Evolutionary conservation across 2,329 filamentous ascomycete genomes (phyloP).

Genomic region (Pleoardoris graminearum): DNA sequence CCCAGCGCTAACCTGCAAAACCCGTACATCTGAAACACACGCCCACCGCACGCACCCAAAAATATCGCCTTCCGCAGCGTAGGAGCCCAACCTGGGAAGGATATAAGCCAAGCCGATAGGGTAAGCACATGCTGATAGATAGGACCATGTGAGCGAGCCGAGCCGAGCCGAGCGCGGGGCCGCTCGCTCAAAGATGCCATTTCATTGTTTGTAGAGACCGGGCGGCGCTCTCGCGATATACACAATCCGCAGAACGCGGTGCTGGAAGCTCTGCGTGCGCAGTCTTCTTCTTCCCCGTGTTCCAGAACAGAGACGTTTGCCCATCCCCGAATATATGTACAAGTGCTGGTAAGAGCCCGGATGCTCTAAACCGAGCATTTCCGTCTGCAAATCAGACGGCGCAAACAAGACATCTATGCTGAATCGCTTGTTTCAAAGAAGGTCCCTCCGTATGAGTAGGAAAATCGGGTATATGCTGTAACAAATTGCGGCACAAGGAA

Average conservation of each 20-base stretch:
- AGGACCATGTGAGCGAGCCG: neutral
- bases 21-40: slow-evolving; percentile 4
- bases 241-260: neutral
- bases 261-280: neutral
- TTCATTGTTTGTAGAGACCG: neutral
- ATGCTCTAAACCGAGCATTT: slow-evolving; percentile 1
- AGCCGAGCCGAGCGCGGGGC: neutral
- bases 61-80: neutral
- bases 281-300: neutral
- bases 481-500: slow-evolving; percentile 17
- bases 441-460: too few species aligned
- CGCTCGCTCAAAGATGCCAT: neutral
- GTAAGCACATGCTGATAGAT: too few species aligned
- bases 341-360: neutral
- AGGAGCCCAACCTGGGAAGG: too few species aligned
- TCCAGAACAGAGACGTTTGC: too few species aligned
- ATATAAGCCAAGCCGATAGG: too few species aligned
- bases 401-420: slow-evolving; percentile 1
- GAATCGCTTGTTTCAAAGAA: neutral
- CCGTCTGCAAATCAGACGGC: neutral
- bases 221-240: neutral
- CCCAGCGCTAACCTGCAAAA: slow-evolving; percentile 4
- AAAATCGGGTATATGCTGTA: slow-evolving; percentile 15
- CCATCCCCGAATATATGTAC: neutral
- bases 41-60: slow-evolving; percentile 5